phyloP scores from a whole-genome alignment of 2,329 filamentous ascomycete species.

The Aspergillus japonicus region DNA sequence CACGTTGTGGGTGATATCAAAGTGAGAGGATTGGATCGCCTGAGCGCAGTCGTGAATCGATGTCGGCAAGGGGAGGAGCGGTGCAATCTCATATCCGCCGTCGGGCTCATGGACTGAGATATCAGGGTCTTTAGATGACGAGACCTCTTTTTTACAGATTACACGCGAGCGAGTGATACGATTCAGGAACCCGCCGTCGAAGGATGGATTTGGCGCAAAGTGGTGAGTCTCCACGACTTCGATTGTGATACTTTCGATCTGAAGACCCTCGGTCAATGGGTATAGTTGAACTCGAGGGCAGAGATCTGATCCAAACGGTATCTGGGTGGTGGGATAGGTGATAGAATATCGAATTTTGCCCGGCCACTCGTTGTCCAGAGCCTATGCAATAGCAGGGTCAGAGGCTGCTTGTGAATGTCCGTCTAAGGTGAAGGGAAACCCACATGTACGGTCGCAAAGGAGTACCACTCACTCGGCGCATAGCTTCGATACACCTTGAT shows the following conservation, averaged over 20 bases:
- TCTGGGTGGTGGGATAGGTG: background rate
- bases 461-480: background rate
- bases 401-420: background rate
- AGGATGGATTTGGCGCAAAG: background rate
- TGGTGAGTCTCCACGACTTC: background rate
- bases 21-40: background rate
- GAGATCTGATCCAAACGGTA: background rate
- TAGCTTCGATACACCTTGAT: background rate
- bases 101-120: background rate
- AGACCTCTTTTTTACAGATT: background rate
- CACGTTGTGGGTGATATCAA: background rate
- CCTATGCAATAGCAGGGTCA: background rate
- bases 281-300: background rate
- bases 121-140: background rate
- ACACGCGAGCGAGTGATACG: background rate
- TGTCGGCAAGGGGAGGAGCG: background rate
- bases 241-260: background rate
- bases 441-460: background rate
- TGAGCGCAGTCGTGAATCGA: background rate
- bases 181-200: background rate
- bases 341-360: background rate
- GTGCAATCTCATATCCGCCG: background rate
- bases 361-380: background rate
- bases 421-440: background rate
- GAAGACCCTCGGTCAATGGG: background rate